Conservation (phyloP, 805 yeast species). For the Blastobotrys peoriensis region DNA sequence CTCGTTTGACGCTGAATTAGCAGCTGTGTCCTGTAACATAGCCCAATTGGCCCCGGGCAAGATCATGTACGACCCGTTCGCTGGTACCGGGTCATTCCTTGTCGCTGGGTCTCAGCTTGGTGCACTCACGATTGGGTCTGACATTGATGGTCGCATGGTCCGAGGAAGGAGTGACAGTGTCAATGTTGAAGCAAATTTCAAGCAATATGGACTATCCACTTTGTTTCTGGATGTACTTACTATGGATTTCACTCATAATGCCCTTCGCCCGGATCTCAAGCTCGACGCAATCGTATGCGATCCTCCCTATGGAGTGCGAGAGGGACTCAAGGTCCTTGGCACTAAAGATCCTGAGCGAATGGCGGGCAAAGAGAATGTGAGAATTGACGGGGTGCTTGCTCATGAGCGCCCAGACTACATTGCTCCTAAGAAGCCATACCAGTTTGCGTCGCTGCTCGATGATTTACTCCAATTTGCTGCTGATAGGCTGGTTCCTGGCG, state of each 20-base stretch:
- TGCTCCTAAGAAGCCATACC: constrained; percentile 89
- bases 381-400: constrained; percentile 77
- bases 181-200: constrained; percentile 57
- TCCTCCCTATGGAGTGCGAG: constrained; percentile 97
- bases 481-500: constrained; percentile 60
- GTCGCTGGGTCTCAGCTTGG: constrained; percentile 85
- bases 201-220: constrained; percentile 56
- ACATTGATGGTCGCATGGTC: constrained; percentile 76
- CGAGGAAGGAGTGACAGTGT: constrained; percentile 60
- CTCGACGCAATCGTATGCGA: constrained; percentile 88
- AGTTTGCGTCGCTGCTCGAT: constrained; percentile 66
- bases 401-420: constrained; percentile 74
- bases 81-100: constrained; percentile 92
- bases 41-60: constrained; percentile 65
- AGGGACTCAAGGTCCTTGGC: constrained; percentile 90
- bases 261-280: constrained; percentile 54
- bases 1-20: constrained; percentile 89
- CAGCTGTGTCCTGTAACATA: constrained; percentile 80
- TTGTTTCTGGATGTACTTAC: constrained; percentile 70
- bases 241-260: constrained; percentile 93
- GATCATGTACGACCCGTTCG: constrained; percentile 87
- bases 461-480: constrained; percentile 74
- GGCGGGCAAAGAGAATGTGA: constrained; percentile 62
- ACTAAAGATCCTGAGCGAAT: constrained; percentile 64
- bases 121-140: constrained; percentile 77